Conservation (phyloP, 2,329 filamentous ascomycete species). For the Oidium heveae region DNA sequence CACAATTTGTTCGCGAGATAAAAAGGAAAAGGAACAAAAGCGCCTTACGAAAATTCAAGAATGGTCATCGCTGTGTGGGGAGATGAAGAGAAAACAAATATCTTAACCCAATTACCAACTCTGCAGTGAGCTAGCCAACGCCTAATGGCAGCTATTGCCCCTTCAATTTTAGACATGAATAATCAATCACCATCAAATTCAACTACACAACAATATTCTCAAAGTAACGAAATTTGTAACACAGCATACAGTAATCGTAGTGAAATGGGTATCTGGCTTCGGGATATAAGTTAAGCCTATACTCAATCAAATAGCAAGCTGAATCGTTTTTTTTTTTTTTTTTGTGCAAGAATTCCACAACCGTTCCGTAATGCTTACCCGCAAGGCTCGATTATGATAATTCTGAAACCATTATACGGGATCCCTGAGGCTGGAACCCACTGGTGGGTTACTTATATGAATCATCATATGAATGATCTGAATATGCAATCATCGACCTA, state of each 20-base stretch:
- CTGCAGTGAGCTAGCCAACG: constrained; percentile 2
- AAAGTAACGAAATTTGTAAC: neutral
- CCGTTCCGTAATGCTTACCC: neutral
- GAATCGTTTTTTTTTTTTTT: neutral
- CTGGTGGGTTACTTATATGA: neutral
- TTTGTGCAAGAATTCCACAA: neutral
- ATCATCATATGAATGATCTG: constrained; percentile 1
- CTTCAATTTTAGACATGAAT: neutral
- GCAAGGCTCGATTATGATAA: neutral
- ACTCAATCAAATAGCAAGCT: neutral
- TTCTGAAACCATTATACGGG: constrained; percentile 1
- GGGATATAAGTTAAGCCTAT: constrained; percentile 1
- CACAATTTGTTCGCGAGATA: neutral
- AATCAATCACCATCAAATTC: neutral
- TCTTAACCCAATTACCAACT: constrained; percentile 2
- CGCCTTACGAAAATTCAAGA: neutral
- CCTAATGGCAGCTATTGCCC: neutral
- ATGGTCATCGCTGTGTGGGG: too few relatives aligned
- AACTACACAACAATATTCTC: neutral
- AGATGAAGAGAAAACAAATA: constrained; percentile 1
- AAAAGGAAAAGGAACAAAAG: neutral
- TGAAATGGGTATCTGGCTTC: neutral
- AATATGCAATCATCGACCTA: too few relatives aligned
- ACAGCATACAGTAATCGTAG: neutral
- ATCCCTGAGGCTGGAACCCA: too few relatives aligned